These are phyloP conservation scores for Rhodotorula mucilaginosa DNA, from an alignment of 1,284 basidiomycete genomes.

Conservation along the genomic window DNA sequence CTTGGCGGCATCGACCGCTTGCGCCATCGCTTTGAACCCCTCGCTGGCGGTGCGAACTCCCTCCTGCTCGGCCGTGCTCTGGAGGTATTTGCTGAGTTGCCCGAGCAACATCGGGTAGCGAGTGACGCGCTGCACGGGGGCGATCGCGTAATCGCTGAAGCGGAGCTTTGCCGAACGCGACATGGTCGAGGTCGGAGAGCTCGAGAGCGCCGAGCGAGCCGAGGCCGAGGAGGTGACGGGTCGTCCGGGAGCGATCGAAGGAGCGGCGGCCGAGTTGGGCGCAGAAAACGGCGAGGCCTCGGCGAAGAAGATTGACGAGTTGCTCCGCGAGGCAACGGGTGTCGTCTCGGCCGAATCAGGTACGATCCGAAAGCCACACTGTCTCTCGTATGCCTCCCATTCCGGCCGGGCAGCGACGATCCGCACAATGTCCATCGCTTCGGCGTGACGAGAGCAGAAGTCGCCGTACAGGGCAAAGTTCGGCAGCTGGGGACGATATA, in stretches of 20 bases:
- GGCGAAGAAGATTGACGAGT: conserved; percentile 24
- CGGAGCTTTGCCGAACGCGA: conserved; percentile 31
- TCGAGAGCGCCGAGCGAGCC: not conserved
- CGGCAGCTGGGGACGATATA: conserved; percentile 17
- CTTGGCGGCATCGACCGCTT: conserved; percentile 40
- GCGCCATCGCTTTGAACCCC: conserved; percentile 26
- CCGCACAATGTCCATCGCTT: conserved; percentile 70
- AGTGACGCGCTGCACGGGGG: conserved; percentile 46
- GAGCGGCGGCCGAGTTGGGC: not conserved
- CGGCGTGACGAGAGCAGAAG: conserved; percentile 79
- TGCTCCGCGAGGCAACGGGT: conserved; percentile 11
- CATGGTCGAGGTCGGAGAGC: not conserved
- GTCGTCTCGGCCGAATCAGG: conserved; percentile 24
- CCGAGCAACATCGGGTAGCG: conserved; percentile 45
- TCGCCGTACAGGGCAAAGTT: conserved; percentile 73
- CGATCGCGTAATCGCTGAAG: conserved; percentile 46
- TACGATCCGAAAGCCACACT: conserved; percentile 52
- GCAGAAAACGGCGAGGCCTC: not conserved
- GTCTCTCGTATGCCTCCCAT: conserved; percentile 77
- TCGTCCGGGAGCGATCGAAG: not conserved
- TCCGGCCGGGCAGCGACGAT: conserved; percentile 60
- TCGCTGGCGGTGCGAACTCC: not conserved
- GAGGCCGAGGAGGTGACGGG: conserved; percentile 5
- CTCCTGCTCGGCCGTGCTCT: conserved; percentile 1
- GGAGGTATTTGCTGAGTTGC: conserved; percentile 41